Evolutionary conservation across 2,329 filamentous ascomycete species (phyloP).

Genomic region (Fusarium piperis): DNA sequence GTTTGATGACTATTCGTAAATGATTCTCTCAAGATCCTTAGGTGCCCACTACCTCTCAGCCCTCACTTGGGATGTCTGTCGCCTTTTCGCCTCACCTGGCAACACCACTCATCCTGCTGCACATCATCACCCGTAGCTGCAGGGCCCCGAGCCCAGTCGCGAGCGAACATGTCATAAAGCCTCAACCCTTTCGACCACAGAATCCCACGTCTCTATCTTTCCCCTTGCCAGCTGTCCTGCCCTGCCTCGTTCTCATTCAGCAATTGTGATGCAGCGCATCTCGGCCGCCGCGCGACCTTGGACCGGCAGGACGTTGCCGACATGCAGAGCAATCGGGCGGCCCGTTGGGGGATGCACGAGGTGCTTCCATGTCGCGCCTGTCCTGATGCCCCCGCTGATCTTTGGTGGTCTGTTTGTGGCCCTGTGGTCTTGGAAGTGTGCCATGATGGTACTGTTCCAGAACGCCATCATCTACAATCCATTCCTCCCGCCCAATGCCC

Average conservation of each 20-base stretch:
- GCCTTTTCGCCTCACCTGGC: slow-evolving; percentile 26
- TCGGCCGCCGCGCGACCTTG: slow-evolving; percentile 30
- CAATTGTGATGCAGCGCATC: slow-evolving; percentile 40
- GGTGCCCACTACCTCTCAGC: not conserved
- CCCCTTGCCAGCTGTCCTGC: slow-evolving; percentile 19
- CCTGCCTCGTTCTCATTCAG: slow-evolving; percentile 4
- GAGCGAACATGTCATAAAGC: slow-evolving; percentile 44
- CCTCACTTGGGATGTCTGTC: not conserved
- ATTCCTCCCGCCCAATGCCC: slow-evolving; percentile 75
- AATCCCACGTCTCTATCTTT: slow-evolving; percentile 20
- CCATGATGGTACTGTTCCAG: slow-evolving; percentile 80
- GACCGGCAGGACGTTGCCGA: slow-evolving; percentile 15
- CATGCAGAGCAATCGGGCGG: slow-evolving; percentile 7
- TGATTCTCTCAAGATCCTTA: not conserved
- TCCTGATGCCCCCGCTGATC: slow-evolving; percentile 72
- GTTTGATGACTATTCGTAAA: not conserved
- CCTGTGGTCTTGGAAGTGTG: slow-evolving; percentile 73
- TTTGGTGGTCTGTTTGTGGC: slow-evolving; percentile 72
- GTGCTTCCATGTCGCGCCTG: slow-evolving; percentile 45
- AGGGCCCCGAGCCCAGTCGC: slow-evolving; percentile 40
- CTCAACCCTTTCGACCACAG: slow-evolving; percentile 17
- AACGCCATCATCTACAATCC: slow-evolving; percentile 87
- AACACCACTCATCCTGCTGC: slow-evolving; percentile 22
- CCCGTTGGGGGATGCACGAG: slow-evolving; percentile 30
- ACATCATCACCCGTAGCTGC: slow-evolving; percentile 33